phyloP scores from a whole-genome alignment of 768 basidiomycete species.

The Trametes meyenii region DNA sequence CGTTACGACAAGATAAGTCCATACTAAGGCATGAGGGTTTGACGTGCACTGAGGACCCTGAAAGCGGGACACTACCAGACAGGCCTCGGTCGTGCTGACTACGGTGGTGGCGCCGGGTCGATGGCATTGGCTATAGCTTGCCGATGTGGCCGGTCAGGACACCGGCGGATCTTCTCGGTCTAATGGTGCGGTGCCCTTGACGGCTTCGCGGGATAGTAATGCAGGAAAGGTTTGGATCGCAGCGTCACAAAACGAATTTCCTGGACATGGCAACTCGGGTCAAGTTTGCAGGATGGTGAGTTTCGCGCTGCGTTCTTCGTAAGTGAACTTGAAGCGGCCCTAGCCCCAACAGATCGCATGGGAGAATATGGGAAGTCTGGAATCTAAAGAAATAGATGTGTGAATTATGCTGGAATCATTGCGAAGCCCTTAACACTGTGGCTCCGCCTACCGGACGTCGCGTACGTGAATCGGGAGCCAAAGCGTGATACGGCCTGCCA shows the following conservation, averaged over 20 bases:
- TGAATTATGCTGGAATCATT: too few species aligned
- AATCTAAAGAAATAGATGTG: too few species aligned
- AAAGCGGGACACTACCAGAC: not conserved
- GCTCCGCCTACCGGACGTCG: not conserved
- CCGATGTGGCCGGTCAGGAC: not conserved
- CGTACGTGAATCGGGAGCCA: constrained; percentile 17
- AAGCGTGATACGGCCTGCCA: not conserved
- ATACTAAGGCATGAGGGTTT: not conserved
- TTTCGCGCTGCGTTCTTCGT: too few species aligned
- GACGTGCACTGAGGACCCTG: not conserved
- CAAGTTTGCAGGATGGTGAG: too few species aligned
- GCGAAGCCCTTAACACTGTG: too few species aligned
- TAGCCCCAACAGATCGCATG: too few species aligned
- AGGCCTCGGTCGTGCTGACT: constrained; percentile 1
- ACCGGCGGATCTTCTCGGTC: not conserved
- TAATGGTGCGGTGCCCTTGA: not conserved
- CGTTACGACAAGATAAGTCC: constrained; percentile 5
- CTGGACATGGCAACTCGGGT: too few species aligned
- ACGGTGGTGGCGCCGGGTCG: constrained; percentile 6
- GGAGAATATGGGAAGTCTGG: too few species aligned
- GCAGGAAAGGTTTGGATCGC: too few species aligned
- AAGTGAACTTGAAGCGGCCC: too few species aligned
- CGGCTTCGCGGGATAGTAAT: not conserved
- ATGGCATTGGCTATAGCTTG: constrained; percentile 8
- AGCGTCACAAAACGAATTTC: too few species aligned